Evolutionary conservation across 1,284 basidiomycete genomes (phyloP).

Genomic region (Ustilago vetiveriae): DNA sequence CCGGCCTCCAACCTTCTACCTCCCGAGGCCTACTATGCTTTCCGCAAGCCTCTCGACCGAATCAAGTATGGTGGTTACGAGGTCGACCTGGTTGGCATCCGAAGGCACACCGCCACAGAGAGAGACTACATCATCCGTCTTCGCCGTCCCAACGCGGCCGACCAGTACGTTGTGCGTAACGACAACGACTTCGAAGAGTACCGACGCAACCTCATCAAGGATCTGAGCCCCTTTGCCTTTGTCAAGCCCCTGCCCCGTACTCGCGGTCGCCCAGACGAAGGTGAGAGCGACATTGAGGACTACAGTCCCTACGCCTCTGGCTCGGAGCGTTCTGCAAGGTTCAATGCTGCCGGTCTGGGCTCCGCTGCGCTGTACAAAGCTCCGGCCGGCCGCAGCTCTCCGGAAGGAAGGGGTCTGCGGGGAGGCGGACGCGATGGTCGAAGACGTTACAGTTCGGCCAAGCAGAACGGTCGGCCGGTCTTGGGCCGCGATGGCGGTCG

Average conservation of each 20-base stretch:
- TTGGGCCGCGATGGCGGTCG: constrained; percentile 32
- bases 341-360: constrained; percentile 42
- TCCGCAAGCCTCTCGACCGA: constrained; percentile 55
- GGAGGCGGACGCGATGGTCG: constrained; percentile 35
- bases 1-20: constrained; percentile 57
- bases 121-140: constrained; percentile 60
- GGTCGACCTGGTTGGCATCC: constrained; percentile 60
- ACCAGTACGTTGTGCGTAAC: constrained; percentile 60
- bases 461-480: constrained; percentile 27
- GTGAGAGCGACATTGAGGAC: constrained; percentile 41
- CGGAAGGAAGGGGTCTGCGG: constrained; percentile 19
- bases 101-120: constrained; percentile 35
- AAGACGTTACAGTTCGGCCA: constrained; percentile 40
- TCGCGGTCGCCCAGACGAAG: constrained; percentile 45
- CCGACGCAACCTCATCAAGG: constrained; percentile 50
- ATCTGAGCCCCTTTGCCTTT: constrained; percentile 53
- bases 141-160: constrained; percentile 55
- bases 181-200: constrained; percentile 63
- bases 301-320: constrained; percentile 30
- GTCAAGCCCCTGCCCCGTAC: constrained; percentile 56
- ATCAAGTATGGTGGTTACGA: constrained; percentile 62
- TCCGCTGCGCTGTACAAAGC: constrained; percentile 33
- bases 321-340: constrained; percentile 28
- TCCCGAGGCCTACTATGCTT: constrained; percentile 59
- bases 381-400: constrained; percentile 9